These are phyloP conservation scores for Puccinellia tenuiflora DNA, from an alignment of 176 grass and related monocot genomes.

Conservation along the genomic window DNA sequence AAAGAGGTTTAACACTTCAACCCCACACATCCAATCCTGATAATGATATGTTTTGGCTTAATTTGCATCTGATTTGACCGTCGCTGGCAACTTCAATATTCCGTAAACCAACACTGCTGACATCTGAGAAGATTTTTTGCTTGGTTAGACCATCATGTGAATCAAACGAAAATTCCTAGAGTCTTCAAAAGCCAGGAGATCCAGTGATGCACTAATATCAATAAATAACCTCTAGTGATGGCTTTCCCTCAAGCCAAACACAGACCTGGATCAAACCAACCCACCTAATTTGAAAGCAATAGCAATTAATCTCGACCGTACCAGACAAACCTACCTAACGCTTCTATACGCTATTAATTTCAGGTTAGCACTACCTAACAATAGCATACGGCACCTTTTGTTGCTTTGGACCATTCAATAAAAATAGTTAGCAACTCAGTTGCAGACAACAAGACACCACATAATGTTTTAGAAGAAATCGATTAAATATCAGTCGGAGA, in stretches of 20 bases:
- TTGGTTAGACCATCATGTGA: neutral
- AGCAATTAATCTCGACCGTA: constrained; percentile 22
- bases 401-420: neutral
- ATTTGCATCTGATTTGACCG: neutral
- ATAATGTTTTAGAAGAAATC: neutral
- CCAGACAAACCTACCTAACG: constrained; percentile 9
- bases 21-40: too few relatives aligned
- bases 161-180: neutral
- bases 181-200: neutral
- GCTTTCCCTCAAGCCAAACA: neutral
- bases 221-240: constrained; percentile 15
- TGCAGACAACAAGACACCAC: neutral
- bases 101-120: neutral
- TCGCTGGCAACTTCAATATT: neutral
- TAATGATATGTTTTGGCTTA: too few relatives aligned
- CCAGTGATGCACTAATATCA: constrained; percentile 3
- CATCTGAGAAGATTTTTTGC: neutral
- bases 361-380: neutral
- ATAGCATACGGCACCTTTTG: neutral
- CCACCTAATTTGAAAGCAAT: constrained; percentile 24
- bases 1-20: neutral
- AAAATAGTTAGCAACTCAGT: neutral
- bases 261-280: neutral
- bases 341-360: constrained; percentile 8
- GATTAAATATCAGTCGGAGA: neutral